These are phyloP conservation scores for Psilocybe azurescens DNA, from an alignment of 768 basidiomycete genomes.

Conservation along the genomic window DNA sequence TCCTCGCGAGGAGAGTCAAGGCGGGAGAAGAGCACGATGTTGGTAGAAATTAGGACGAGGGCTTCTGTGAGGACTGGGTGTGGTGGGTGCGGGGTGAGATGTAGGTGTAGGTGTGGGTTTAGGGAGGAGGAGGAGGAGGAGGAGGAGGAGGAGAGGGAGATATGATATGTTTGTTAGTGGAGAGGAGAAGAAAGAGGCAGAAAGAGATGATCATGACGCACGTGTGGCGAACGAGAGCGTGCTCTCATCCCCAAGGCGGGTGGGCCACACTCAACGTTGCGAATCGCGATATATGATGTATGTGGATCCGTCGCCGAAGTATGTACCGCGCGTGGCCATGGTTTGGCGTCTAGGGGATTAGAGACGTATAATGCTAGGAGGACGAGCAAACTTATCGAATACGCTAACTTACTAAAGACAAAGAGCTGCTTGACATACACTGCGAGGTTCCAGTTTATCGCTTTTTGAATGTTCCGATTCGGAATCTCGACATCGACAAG, in stretches of 20 bases:
- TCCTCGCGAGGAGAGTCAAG: constrained; percentile 68
- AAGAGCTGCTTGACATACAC: constrained; percentile 63
- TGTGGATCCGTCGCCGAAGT: constrained; percentile 71
- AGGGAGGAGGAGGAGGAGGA: constrained; percentile 3
- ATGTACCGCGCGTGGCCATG: constrained; percentile 66
- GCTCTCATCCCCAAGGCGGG: constrained; percentile 75
- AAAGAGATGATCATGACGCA: constrained; percentile 35
- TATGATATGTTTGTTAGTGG: too few relatives aligned
- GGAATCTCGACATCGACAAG: too few relatives aligned
- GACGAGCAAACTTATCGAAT: constrained; percentile 68
- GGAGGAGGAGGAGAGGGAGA: too few relatives aligned
- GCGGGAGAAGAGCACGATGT: constrained; percentile 73
- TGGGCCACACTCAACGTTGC: constrained; percentile 57
- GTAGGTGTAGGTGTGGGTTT: constrained; percentile 30
- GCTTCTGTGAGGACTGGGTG: constrained; percentile 68
- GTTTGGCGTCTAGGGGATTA: constrained; percentile 35
- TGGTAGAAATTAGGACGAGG: constrained; percentile 75
- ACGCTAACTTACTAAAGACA: constrained; percentile 64
- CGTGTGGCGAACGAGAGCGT: constrained; percentile 69
- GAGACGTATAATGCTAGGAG: constrained; percentile 31
- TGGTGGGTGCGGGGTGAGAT: not conserved
- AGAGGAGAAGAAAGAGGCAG: too few relatives aligned
- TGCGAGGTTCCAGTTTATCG: too few relatives aligned
- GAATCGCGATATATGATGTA: constrained; percentile 75
- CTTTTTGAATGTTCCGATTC: too few relatives aligned